Evolutionary conservation across 176 grass and related monocot genomes (phyloP), one percentile per base, ranked within the genome.

Genomic region (Ananas comosus): DNA sequence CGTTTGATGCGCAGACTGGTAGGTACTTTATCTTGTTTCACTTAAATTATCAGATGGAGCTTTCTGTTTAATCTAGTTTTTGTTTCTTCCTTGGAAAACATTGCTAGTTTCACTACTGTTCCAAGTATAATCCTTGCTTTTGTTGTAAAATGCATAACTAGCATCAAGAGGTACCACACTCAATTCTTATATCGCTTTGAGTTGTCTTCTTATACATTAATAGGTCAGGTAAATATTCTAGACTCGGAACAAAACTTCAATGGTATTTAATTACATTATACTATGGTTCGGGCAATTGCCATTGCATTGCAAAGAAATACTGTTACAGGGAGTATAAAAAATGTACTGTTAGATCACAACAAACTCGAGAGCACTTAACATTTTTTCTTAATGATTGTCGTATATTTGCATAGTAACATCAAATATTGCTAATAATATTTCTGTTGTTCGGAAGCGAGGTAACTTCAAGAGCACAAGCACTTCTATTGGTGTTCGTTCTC

Each of bases 1-100:
- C 88, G 79, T 66, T 86, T 97, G 27, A 97, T 92, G 93, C 93
- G 93, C 27, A 97, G 89, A 80, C 72, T 97, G 86, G 93, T 97
- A 82, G 76, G 50, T 51, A 64, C 17, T 61, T 70, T 2, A 28
- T 72, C 42, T 69, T 61, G 54, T 10, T 59, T 59, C 54, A 19
- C 54, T 59, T 16, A 59, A 59, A 59, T 16, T 18, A 59, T 59
- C 13, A 21, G 8, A 21, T 12, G 18, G 51, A 57, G 3, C 71
- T 79, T 65, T 65, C 27, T 64, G 77, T 57, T 47, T 47, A 68
- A 9, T 29, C 12, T 18, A 65, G 51, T 29, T 48, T 10, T 67
- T 80, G 63, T 11, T 47, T 64, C 65, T 19, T 64, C 24, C 10
- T 72, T 3, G 29, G 72, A 73, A 68, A 66, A 42, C 11, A 8